Percentiles rank a stretch among this genome's conserved stretches.
These are phyloP conservation scores for Chytriomyces sp. DNA, from an alignment of 192 early-diverging fungal species.

Conservation along the genomic window DNA sequence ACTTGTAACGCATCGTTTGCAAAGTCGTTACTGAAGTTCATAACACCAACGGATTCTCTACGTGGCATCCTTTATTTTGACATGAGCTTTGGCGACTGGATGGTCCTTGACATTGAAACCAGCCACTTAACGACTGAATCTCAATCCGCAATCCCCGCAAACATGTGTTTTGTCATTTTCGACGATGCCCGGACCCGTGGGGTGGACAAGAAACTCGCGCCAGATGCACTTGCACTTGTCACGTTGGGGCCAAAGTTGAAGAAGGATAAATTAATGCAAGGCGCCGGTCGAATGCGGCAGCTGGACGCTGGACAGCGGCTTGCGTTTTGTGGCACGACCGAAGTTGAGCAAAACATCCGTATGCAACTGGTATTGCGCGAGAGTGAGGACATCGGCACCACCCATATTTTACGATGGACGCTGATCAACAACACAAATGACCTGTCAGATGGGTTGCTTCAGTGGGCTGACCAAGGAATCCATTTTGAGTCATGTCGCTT, in stretches of 20 bases:
- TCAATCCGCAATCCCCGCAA: constrained; percentile 4
- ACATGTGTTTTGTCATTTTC: constrained; percentile 14
- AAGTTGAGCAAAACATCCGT: not conserved
- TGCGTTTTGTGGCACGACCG: not conserved
- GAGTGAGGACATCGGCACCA: not conserved
- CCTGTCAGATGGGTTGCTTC: not conserved
- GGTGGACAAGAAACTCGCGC: constrained; percentile 8
- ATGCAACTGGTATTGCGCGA: not conserved
- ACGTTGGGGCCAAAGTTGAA: constrained; percentile 9
- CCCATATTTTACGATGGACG: not conserved
- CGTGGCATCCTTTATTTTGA: constrained; percentile 16
- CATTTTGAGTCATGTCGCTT: constrained; percentile 4
- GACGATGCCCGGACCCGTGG: constrained; percentile 23
- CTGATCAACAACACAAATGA: constrained; percentile 15
- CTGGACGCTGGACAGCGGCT: constrained; percentile 5
- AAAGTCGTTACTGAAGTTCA: no score
- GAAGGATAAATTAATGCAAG: constrained; percentile 35
- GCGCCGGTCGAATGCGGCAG: constrained; percentile 25
- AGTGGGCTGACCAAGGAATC: constrained; percentile 12
- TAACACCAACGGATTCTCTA: not conserved
- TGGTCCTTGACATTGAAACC: not conserved
- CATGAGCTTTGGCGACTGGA: not conserved
- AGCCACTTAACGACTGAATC: not conserved
- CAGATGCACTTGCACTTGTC: constrained; percentile 13
- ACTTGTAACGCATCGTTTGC: constrained; percentile 11